These are phyloP conservation scores for Lactifluus hygrophoroides DNA, from an alignment of 768 basidiomycete genomes.

Conservation along the genomic window DNA sequence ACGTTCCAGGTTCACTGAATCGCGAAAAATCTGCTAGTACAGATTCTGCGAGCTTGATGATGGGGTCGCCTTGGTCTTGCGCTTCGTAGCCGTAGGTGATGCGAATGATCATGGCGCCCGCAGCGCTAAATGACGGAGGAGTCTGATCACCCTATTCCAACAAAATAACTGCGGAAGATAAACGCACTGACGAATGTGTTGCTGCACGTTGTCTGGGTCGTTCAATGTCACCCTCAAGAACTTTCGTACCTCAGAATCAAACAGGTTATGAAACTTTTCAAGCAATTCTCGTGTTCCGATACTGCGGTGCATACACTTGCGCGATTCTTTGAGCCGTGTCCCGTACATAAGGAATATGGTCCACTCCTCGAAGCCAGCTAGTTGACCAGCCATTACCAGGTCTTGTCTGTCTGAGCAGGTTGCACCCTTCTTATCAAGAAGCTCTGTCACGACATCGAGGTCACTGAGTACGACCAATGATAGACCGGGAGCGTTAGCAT, in stretches of 20 bases:
- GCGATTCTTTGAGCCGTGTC: neutral
- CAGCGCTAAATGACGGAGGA: neutral
- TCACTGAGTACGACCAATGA: neutral
- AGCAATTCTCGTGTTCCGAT: neutral
- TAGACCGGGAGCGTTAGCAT: neutral
- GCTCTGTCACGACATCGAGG: neutral
- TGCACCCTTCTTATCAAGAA: neutral
- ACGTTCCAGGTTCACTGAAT: neutral
- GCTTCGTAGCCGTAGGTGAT: conserved; percentile 23
- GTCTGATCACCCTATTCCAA: neutral
- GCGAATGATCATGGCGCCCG: conserved; percentile 19
- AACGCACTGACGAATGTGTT: neutral
- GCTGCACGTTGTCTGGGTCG: neutral
- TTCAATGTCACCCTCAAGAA: neutral
- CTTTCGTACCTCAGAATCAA: neutral
- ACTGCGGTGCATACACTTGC: neutral
- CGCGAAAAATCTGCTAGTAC: neutral
- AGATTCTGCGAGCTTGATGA: neutral
- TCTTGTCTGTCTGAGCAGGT: neutral
- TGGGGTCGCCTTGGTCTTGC: neutral
- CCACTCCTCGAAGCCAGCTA: neutral
- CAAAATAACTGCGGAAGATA: too few relatives aligned
- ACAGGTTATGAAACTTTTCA: neutral
- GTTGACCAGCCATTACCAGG: conserved; percentile 1
- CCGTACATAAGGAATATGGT: neutral